Percentiles rank a stretch among this genome's conserved stretches.
Conservation (phyloP, 139 green algal genomes). For the Dunaliella sp. region DNA sequence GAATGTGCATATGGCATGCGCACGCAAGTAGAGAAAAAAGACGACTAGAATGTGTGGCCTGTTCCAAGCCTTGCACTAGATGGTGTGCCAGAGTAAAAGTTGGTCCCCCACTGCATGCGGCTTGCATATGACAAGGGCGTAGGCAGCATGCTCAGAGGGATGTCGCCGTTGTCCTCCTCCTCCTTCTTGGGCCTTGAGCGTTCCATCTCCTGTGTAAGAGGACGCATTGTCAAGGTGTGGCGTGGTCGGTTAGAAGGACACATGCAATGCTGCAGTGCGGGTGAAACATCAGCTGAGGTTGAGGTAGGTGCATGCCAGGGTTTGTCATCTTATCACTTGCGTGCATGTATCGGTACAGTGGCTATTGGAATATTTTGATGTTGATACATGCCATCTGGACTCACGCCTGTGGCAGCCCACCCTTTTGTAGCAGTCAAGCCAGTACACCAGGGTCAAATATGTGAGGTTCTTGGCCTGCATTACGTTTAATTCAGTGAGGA, state of each 20-base stretch:
- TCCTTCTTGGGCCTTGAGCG: background rate
- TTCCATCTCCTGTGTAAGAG: background rate
- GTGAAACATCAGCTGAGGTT: no score
- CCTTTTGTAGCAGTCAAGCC: background rate
- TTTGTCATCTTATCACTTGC: background rate
- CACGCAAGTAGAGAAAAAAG: no score
- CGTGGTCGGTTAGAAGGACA: background rate
- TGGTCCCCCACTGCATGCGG: background rate
- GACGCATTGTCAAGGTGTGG: background rate
- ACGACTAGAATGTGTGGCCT: background rate
- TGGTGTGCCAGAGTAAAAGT: background rate
- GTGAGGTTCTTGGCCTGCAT: no score
- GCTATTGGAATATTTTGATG: background rate
- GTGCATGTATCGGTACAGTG: background rate
- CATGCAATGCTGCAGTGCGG: no score
- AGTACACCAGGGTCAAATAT: no score
- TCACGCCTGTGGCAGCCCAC: background rate
- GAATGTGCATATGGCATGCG: no score
- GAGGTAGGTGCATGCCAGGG: background rate
- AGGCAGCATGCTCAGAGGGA: background rate
- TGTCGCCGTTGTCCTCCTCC: background rate
- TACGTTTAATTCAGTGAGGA: no score
- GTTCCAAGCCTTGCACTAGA: background rate
- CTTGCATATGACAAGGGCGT: background rate
- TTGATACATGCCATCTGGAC: background rate